Percentiles rank a stretch among this genome's conserved stretches.
These are phyloP conservation scores for Rosellinia necatrix DNA, from an alignment of 2,329 filamentous ascomycete genomes.

Conservation along the genomic window DNA sequence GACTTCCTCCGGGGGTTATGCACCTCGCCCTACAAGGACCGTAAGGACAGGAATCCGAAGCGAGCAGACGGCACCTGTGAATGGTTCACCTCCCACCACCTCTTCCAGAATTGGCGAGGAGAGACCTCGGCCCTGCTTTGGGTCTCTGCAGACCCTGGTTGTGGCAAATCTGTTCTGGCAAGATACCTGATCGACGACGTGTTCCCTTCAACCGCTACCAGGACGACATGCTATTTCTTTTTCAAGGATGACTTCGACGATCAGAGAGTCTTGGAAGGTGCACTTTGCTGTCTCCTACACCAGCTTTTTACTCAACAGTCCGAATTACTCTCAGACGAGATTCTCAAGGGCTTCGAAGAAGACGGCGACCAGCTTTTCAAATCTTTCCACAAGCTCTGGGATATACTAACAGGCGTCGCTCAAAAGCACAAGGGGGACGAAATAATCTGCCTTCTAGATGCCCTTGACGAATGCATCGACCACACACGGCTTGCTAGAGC, in stretches of 20 bases:
- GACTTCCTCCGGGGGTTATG: constrained; percentile 7
- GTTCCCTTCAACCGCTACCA: constrained; percentile 25
- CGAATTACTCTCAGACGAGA: constrained; percentile 30
- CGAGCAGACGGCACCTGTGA: constrained; percentile 25
- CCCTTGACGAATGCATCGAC: constrained; percentile 47
- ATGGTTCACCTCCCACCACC: constrained; percentile 25
- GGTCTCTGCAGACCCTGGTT: constrained; percentile 44
- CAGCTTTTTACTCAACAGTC: constrained; percentile 42
- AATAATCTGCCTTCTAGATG: constrained; percentile 44
- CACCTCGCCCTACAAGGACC: constrained; percentile 20
- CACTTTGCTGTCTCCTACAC: constrained; percentile 34
- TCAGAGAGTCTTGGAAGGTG: constrained; percentile 19
- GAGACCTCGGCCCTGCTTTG: constrained; percentile 21
- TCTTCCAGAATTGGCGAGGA: constrained; percentile 18
- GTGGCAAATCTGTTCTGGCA: constrained; percentile 50
- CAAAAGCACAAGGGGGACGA: constrained; percentile 32
- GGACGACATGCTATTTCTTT: constrained; percentile 48
- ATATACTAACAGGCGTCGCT: neutral
- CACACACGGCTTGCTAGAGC: constrained; percentile 29
- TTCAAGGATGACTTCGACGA: constrained; percentile 49
- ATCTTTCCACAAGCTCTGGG: constrained; percentile 35
- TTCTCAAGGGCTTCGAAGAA: constrained; percentile 29
- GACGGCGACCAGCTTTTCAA: constrained; percentile 23
- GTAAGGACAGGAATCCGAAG: constrained; percentile 27
- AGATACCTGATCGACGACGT: constrained; percentile 43